Conservation (phyloP, 2,329 filamentous ascomycete species). For the Botrytis paeoniae region DNA sequence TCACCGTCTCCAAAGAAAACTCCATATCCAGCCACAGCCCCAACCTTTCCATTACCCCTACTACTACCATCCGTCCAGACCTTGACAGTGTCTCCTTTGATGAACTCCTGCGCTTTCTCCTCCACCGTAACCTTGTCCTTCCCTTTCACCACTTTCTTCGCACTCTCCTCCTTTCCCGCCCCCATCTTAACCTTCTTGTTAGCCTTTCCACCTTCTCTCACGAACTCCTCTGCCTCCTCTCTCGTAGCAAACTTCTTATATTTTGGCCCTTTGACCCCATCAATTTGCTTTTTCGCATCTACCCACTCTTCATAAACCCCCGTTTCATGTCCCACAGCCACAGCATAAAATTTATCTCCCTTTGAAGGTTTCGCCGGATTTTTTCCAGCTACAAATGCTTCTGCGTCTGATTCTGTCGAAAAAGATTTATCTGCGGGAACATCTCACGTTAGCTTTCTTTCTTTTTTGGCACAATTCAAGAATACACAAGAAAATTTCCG, state of each 20-base stretch:
- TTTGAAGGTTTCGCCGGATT: slow-evolving; percentile 34
- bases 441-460: neutral
- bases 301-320: slow-evolving; percentile 65
- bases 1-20: slow-evolving; percentile 61
- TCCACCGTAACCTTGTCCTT: slow-evolving; percentile 1
- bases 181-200: slow-evolving; percentile 32
- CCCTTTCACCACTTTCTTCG: slow-evolving; percentile 27
- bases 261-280: slow-evolving; percentile 65
- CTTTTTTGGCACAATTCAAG: slow-evolving; percentile 5
- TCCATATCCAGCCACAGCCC: slow-evolving; percentile 58
- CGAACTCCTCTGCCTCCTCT: slow-evolving; percentile 75
- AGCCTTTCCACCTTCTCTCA: slow-evolving; percentile 45
- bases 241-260: slow-evolving; percentile 67
- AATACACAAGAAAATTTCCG: neutral
- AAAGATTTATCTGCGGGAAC: slow-evolving; percentile 72
- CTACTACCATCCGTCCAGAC: slow-evolving; percentile 65
- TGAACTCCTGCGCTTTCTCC: slow-evolving; percentile 16
- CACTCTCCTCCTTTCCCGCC: slow-evolving; percentile 22
- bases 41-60: slow-evolving; percentile 53
- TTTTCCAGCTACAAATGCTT: slow-evolving; percentile 68
- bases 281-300: slow-evolving; percentile 69
- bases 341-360: slow-evolving; percentile 54
- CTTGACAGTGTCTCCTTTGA: slow-evolving; percentile 38
- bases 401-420: slow-evolving; percentile 67
- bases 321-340: slow-evolving; percentile 56